phyloP scores from a whole-genome alignment of 2,329 filamentous ascomycete species.

The Aspergillus sp. region DNA sequence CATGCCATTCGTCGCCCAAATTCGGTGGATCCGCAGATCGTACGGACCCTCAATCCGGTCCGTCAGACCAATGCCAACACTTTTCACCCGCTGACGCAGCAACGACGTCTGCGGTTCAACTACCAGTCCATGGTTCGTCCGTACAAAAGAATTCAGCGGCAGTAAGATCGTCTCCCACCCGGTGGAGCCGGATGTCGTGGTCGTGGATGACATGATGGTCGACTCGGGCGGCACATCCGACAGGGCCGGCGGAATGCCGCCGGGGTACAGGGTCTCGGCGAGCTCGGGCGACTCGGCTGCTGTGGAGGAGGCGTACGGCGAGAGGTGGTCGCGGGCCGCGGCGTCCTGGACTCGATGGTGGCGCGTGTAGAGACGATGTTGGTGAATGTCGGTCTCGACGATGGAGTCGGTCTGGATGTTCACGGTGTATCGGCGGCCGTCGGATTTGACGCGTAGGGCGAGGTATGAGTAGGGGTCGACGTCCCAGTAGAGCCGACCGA shows the following conservation, averaged over 20 bases:
- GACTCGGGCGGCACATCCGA: slow-evolving; percentile 37
- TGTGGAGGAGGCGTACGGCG: slow-evolving; percentile 14
- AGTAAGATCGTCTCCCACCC: slow-evolving; percentile 96
- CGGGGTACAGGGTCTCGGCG: slow-evolving; percentile 22
- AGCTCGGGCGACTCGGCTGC: slow-evolving; percentile 21
- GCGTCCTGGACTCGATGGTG: slow-evolving; percentile 35
- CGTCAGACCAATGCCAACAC: slow-evolving; percentile 81
- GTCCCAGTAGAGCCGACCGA: slow-evolving; percentile 82
- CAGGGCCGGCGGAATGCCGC: slow-evolving; percentile 32
- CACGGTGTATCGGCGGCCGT: slow-evolving; percentile 88
- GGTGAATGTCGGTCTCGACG: slow-evolving; percentile 91
- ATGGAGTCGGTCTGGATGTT: slow-evolving; percentile 95
- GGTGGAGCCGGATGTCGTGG: slow-evolving; percentile 64
- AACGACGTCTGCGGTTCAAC: slow-evolving; percentile 92
- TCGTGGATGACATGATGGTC: slow-evolving; percentile 31
- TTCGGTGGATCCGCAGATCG: slow-evolving; percentile 76
- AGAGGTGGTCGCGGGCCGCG: slow-evolving; percentile 12
- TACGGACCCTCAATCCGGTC: slow-evolving; percentile 87
- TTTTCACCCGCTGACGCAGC: slow-evolving; percentile 78
- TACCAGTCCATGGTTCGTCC: slow-evolving; percentile 88
- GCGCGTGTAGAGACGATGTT: slow-evolving; percentile 72
- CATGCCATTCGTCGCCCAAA: slow-evolving; percentile 86
- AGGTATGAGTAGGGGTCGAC: slow-evolving; percentile 87
- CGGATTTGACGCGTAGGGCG: slow-evolving; percentile 82
- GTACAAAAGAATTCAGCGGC: slow-evolving; percentile 87